Evolutionary conservation across 768 basidiomycete species (phyloP).

Genomic region (Gyrodon lividus): DNA sequence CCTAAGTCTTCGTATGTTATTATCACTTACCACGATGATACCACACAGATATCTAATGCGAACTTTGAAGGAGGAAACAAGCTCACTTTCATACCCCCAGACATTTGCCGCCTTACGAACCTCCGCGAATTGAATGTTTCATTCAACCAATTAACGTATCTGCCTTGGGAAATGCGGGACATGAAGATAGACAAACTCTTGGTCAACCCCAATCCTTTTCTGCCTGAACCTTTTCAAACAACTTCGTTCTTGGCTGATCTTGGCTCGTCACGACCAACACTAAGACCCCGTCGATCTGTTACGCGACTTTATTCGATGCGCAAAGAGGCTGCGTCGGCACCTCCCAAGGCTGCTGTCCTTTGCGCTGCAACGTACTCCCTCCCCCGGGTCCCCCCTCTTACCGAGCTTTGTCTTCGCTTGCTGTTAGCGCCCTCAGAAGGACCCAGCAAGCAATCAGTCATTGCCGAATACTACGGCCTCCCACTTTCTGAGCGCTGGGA

Average conservation of each 20-base stretch:
- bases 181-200: constrained; percentile 51
- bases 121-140: constrained; percentile 62
- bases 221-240: constrained; percentile 32
- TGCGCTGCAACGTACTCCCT: constrained; percentile 22
- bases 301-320: constrained; percentile 11
- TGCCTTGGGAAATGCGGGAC: constrained; percentile 64
- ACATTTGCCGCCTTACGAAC: constrained; percentile 52
- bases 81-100: constrained; percentile 58
- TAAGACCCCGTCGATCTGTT: constrained; percentile 13
- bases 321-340: neutral
- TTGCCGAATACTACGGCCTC: constrained; percentile 26
- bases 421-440: constrained; percentile 31
- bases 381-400: constrained; percentile 28
- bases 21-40: neutral
- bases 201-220: constrained; percentile 63
- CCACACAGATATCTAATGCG: neutral
- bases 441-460: constrained; percentile 8
- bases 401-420: constrained; percentile 39
- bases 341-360: constrained; percentile 12
- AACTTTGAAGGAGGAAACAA: constrained; percentile 50
- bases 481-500: constrained; percentile 32
- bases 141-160: constrained; percentile 53
- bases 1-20: constrained; percentile 58
- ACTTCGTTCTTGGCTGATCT: constrained; percentile 6
- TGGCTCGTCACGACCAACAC: neutral